These are phyloP conservation scores for Rhynchospora pubera DNA, from an alignment of 176 grass and related monocot genomes.

Conservation along the genomic window DNA sequence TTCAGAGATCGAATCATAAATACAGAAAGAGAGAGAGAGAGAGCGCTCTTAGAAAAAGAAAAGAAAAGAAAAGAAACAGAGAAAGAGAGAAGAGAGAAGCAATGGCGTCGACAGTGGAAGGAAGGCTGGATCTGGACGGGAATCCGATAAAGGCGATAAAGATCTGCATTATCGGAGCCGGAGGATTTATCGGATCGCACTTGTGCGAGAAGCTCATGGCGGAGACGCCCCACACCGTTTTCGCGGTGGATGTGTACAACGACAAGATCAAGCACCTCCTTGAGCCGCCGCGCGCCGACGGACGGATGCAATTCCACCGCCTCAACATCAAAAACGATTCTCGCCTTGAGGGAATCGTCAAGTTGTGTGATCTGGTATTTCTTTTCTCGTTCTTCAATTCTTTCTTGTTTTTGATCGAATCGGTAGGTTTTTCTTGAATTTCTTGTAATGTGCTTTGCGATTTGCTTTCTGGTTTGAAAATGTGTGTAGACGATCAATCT, in stretches of 20 bases:
- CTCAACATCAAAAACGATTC: conserved; percentile 98
- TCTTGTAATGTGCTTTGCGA: background rate
- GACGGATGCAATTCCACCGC: conserved; percentile 86
- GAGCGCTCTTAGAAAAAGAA: background rate
- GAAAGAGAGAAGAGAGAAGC: background rate
- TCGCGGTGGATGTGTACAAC: conserved; percentile 89
- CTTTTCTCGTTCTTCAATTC: background rate
- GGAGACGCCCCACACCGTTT: conserved; percentile 61
- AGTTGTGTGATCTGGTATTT: conserved; percentile 83
- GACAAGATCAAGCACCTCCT: conserved; percentile 99
- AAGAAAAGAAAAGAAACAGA: background rate
- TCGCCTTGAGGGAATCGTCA: conserved; percentile 84
- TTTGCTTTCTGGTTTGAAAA: background rate
- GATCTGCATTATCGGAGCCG: conserved; percentile 95
- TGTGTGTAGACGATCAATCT: conserved; percentile 81
- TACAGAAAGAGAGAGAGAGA: background rate
- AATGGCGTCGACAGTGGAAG: conserved; percentile 15
- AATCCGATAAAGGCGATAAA: conserved; percentile 47
- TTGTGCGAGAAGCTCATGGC: conserved; percentile 97
- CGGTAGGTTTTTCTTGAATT: background rate
- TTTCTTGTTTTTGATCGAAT: background rate
- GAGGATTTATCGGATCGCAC: conserved; percentile 96
- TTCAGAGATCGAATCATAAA: background rate
- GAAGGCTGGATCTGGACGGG: conserved; percentile 82
- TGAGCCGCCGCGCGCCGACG: conserved; percentile 47